Evolutionary conservation across 2,329 filamentous ascomycete genomes (phyloP), one percentile per base, ranked within the genome.

Genomic region (Aspergillus neotritici): DNA sequence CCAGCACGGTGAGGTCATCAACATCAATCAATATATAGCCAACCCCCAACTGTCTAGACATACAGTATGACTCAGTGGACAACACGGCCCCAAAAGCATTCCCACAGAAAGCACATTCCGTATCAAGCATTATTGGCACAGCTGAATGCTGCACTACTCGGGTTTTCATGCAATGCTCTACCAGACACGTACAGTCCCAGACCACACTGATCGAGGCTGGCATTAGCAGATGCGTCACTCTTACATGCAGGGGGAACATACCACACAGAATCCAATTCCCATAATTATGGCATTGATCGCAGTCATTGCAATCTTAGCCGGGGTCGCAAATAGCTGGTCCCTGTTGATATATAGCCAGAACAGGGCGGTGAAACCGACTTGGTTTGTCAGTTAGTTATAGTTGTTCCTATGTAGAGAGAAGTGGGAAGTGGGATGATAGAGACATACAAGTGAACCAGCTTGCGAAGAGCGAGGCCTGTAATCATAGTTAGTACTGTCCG

Each of bases 361-460:
- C 17, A 60, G 47, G n/a, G 51, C 59, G 32, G 43, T 51, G 35
- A 53, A 41, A 3, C 53, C 53, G 32, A 47, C 50, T 52, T 17
- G 13, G 1, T 11, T 5, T 25, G 29, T 46, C 36, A 39, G 34
- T 41, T 10, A 37, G 17, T 13, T 30, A 42, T 10, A 37, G 17
- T 13, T 30, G 40, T 16, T 13, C 4, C 9, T 17, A 21, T 25
- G 3, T 3, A 10, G 7, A 14, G 16, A 11, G 16, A 14, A 9
- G 3, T 7, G 1, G 5, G n/a, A 9, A 17, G 10, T 8, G 7
- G 12, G 30, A 17, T 25, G 25, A 29, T 13, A 16, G 9, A 8
- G 29, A 29, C 42, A n/a, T 35, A 50, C 50, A 74, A 40, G 77
- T 80, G 60, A 84, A 85, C 80, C 82, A 84, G 40, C 73, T 78